Base-by-base conservation (phyloP, 768 basidiomycete genomes). In the Amanita inopinata region DNA sequence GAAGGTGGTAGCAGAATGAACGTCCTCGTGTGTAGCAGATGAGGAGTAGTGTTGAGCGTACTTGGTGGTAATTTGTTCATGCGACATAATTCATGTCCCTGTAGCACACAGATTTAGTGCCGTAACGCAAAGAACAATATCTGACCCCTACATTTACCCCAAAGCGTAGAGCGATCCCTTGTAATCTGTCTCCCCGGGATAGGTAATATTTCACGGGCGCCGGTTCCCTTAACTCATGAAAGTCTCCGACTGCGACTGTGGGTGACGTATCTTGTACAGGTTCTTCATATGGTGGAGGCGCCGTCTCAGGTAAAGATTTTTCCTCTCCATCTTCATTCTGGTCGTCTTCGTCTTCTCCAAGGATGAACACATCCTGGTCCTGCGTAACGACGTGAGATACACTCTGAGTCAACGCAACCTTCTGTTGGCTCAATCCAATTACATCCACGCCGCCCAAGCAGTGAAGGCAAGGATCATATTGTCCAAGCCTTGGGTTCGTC, bases 381-480 rank as follows among this genome's bases (percentile, higher is more conserved):
- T 67, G 61, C 30, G 76, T 49, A 19, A 69, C 66, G 23, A n/a
- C 15, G 22, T n/a, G n/a, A n/a, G n/a, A n/a, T n/a, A n/a, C n/a
- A 24, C 32, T 34, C 30, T 7, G 23, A 19, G 22, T 28, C 76
- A 71, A 12, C 37, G 30, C 2, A 17, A 41, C 4, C 31, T 35
- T 15, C 34, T 32, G 30, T 24, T 32, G 27, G 35, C 47, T 42
- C 22, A 46, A 20, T 46, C 51, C 53, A 20, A 67, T 51, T 6
- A 70, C 68, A 11, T 56, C 67, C 1, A 77, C 70, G 2, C 80
- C 80, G 9, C 68, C 73, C 1, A 83, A 65, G 53, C 84, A 87
- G 5, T 69, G 66, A 12, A 88, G 59, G 56, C 85, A 88, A 5
- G 85, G 85, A 53, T 85, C 63, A 53, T 86, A 87, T 44, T 76